phyloP scores from a whole-genome alignment of 2,329 filamentous ascomycete species.

The Pyrenophora tritici-repentis region DNA sequence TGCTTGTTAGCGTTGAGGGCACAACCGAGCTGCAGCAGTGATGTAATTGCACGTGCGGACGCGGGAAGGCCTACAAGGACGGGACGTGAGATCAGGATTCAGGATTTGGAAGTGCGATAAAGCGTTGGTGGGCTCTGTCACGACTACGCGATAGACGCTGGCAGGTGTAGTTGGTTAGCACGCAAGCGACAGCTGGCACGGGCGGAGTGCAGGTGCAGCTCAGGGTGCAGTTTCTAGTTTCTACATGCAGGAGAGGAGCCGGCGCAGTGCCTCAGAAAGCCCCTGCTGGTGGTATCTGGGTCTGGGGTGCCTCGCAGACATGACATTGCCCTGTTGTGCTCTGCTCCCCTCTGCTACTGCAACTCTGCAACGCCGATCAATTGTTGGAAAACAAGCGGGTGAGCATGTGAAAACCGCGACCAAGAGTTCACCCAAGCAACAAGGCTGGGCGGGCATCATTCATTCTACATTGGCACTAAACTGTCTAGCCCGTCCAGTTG shows the following conservation, averaged over 20 bases:
- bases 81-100: conserved; percentile 12
- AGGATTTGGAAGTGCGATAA: conserved; percentile 13
- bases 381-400: not conserved
- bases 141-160: not conserved
- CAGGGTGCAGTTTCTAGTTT: no score
- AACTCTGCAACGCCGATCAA: not conserved
- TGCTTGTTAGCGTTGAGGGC: conserved; percentile 19
- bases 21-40: conserved; percentile 29
- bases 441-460: no score
- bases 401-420: not conserved
- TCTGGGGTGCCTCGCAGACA: not conserved
- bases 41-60: conserved; percentile 38
- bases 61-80: conserved; percentile 18
- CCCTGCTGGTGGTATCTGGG: not conserved
- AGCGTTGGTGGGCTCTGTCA: not conserved
- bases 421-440: no score
- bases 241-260: no score
- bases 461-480: no score
- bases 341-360: no score
- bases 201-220: no score
- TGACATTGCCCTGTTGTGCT: no score
- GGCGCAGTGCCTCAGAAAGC: not conserved
- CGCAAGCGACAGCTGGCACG: no score
- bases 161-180: no score
- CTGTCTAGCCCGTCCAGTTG: no score